phyloP scores from a whole-genome alignment of 2,329 filamentous ascomycete genomes.

The Aspergillus ochraceoroseus region DNA sequence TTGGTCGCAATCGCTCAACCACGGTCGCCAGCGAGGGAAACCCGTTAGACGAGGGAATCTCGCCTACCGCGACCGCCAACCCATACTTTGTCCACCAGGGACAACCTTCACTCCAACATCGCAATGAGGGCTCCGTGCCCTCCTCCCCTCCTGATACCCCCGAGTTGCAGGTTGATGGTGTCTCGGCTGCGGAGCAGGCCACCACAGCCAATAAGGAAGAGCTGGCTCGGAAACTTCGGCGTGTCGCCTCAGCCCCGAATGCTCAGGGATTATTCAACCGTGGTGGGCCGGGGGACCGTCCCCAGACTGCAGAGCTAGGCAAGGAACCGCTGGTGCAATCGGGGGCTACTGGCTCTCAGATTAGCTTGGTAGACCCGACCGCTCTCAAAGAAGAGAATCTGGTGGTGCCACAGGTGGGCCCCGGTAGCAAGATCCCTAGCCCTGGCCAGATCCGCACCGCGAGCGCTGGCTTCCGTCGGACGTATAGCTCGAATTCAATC shows the following conservation, averaged over 20 bases:
- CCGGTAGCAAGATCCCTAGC: slow-evolving; percentile 61
- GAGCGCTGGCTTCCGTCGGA: slow-evolving; percentile 73
- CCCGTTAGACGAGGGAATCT: slow-evolving; percentile 78
- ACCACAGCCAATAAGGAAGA: slow-evolving; percentile 85
- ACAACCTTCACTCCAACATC: slow-evolving; percentile 84
- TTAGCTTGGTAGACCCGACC: slow-evolving; percentile 52
- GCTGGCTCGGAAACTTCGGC: slow-evolving; percentile 81
- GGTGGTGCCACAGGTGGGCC: slow-evolving; percentile 34
- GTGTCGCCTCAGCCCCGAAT: slow-evolving; percentile 94
- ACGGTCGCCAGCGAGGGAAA: slow-evolving; percentile 93
- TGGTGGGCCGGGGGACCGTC: slow-evolving; percentile 60
- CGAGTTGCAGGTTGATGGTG: slow-evolving; percentile 65
- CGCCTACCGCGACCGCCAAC: slow-evolving; percentile 89
- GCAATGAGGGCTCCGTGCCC: slow-evolving; percentile 88
- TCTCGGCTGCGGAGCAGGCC: slow-evolving; percentile 61
- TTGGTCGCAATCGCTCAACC: slow-evolving; percentile 79
- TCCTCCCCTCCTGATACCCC: slow-evolving; percentile 90
- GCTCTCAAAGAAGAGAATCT: slow-evolving; percentile 28
- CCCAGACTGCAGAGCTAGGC: slow-evolving; percentile 77
- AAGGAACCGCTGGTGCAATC: slow-evolving; percentile 69
- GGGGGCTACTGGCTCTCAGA: slow-evolving; percentile 47
- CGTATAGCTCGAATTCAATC: slow-evolving; percentile 98
- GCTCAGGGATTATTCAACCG: slow-evolving; percentile 81
- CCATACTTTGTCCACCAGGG: slow-evolving; percentile 97
- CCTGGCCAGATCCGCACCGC: slow-evolving; percentile 61